Evolutionary conservation across 495 filamentous ascomycete genomes (phyloP).

Genomic region (Podospora didyma): DNA sequence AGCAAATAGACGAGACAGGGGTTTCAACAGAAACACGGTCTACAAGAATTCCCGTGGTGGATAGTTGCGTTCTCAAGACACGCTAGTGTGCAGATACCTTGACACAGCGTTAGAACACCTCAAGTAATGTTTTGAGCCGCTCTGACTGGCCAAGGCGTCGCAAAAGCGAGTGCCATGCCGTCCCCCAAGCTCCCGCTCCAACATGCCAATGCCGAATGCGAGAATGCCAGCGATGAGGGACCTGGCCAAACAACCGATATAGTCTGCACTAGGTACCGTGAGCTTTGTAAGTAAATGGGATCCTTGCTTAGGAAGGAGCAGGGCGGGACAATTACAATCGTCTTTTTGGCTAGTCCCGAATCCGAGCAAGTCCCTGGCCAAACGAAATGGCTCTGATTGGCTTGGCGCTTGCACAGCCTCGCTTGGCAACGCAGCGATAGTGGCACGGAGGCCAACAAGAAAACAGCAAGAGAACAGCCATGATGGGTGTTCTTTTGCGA

Average conservation of each 20-base stretch:
- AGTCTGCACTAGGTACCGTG: no score
- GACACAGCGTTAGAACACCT: no score
- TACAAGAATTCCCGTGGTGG: background rate
- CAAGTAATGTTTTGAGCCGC: no score
- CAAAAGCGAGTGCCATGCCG: no score
- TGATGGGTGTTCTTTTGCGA: background rate
- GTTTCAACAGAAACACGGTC: background rate
- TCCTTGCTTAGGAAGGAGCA: background rate
- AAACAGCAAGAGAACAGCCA: background rate
- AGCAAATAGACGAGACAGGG: background rate
- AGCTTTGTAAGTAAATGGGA: no score
- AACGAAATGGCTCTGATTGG: slow-evolving; percentile 7
- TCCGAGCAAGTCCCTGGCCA: background rate
- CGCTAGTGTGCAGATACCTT: no score
- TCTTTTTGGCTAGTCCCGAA: background rate
- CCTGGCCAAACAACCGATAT: no score
- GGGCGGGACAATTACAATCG: background rate
- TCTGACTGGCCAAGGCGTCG: no score
- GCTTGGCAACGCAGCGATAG: slow-evolving; percentile 1
- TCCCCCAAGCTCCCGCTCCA: no score
- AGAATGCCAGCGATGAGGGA: no score
- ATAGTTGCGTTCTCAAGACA: background rate
- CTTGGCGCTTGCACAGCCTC: slow-evolving; percentile 18
- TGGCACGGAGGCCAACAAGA: slow-evolving; percentile 2
- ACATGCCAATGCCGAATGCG: no score